Evolutionary conservation across 1,139 yeast species (phyloP), one percentile per base, ranked within the genome.

Genomic region (Magnusiomyces ingens): DNA sequence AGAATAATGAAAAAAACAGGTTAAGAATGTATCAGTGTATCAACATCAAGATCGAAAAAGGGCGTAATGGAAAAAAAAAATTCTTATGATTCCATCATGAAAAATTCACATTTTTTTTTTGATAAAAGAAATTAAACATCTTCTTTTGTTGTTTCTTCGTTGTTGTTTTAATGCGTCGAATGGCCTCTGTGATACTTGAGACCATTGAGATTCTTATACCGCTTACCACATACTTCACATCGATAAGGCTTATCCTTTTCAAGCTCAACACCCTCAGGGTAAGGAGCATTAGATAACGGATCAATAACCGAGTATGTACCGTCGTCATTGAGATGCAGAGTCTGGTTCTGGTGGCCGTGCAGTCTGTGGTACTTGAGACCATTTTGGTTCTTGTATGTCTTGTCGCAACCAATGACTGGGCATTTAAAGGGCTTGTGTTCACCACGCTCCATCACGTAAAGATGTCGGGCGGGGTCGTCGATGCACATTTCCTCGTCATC

Each of bases 221-320:
- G 77, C 73, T 93, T 94, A 54, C 98, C 98, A 72, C 99, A 93
- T 48, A 93, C 96, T 70, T 93, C 98, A 72, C 99, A 93, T 65
- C 97, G 79, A 70, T 93, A 93, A 38, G 99, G 99, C 73, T 94
- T 94, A 73, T 93, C 99, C 75, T 89, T 90, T 69, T 93, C 99
- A 79, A 90, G 81, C 41, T 93, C 95, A 67, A 71, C 71, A 6
- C 96, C 96, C 68, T 91, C 97, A 49, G 91, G 86, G 67, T 88
- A 88, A 8, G 96, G 96, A 52, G 90, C 81, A 66, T 89, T 89
- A 45, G 91, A 84, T 64, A 88, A 89, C 8, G 99, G 99, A 69
- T 93, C 96, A 58, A 93, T 86, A 45, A 93, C 90, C 50, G 93
- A 84, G 59, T 85, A 85, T 1, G 96, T 84, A 6, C 99, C 99